These are phyloP conservation scores for Odonthalia washingtoniensis DNA, from an alignment of 31 red algal genomes.

Conservation along the genomic window DNA sequence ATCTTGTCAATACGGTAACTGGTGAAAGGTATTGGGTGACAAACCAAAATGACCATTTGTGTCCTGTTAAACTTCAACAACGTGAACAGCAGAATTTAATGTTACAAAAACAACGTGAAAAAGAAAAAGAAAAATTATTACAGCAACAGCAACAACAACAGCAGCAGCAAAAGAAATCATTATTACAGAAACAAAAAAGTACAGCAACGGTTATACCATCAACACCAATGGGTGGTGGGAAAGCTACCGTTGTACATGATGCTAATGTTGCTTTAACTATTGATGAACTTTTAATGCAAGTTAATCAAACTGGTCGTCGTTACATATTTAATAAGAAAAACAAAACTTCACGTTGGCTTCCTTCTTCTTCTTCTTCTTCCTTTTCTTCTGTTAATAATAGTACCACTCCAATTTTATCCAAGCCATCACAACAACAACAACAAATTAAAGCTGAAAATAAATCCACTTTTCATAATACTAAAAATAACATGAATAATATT, in stretches of 20 bases:
- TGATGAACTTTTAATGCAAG: constrained; percentile 66
- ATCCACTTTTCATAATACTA: too few relatives aligned
- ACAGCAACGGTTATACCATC: not conserved
- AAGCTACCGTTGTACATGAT: not conserved
- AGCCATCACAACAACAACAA: too few relatives aligned
- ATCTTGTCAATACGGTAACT: constrained; percentile 79
- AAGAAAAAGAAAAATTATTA: too few relatives aligned
- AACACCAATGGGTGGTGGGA: too few relatives aligned
- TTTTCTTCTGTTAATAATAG: too few relatives aligned
- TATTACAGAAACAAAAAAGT: not conserved
- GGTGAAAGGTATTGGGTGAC: constrained; percentile 76
- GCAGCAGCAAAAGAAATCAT: not conserved
- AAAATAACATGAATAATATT: too few relatives aligned
- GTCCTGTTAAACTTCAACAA: constrained; percentile 32
- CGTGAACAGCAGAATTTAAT: too few relatives aligned
- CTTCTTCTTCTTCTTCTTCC: too few relatives aligned
- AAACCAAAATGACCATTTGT: constrained; percentile 65
- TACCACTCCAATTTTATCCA: too few relatives aligned
- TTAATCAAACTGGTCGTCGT: constrained; percentile 57
- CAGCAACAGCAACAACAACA: not conserved
- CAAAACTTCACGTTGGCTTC: constrained; percentile 66
- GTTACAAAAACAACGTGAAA: too few relatives aligned
- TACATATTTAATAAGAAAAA: constrained; percentile 75
- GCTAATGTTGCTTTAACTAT: constrained; percentile 44
- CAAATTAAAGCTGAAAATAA: too few relatives aligned